Evolutionary conservation across 176 grass and related monocot species (phyloP), one percentile per base, ranked within the genome.

Genomic region (barley (Hordeum vulgare)): DNA sequence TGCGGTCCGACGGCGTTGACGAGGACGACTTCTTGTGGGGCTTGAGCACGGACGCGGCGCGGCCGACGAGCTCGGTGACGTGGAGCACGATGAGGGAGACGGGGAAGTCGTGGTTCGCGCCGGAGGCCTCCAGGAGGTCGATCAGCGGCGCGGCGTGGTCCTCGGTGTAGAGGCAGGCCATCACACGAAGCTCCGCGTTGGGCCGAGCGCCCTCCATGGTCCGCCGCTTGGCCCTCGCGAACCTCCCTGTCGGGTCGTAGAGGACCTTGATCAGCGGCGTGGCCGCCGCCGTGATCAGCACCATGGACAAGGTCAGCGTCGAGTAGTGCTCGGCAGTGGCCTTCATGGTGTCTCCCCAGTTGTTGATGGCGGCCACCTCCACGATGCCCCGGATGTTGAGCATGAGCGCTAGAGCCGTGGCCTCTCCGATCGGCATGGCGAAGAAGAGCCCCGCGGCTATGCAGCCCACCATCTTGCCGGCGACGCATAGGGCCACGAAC

Each of bases 331-430:
- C 76, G 20, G 42, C 66, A 65, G 88, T 76, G 6, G 78, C 85
- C 41, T 85, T 83, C 91, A 93, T 90, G 25, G 67, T 57, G 75
- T 90, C 87, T 3, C 87, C 94, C 91, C 85, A 97, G 77, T 91
- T 92, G 72, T 92, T 94, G 66, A 97, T 94, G 66, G 88, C 78
- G 0, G 89, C 85, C 74, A 97, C 82, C 88, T 97, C 87, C 45
- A 97, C 84, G 76, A 97, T 91, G 20, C 91, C 94, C 1, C 79
- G 84, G 61, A 92, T 82, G 81, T 94, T 94, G 68, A 94, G 75
- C 78, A 94, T 97, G 9, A 97, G 85, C 7, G 87, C 94, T 1
- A 97, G 39, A 37, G 82, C 82, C 44, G 83, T 26, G 56, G 91
- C 76, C 17, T 97, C 94, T 1, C 61, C 64, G 57, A 90, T 41